A percentile compares a stretch with the other conserved stretches of the same genome.
Evolutionary conservation across 1,139 yeast genomes (phyloP).

Genomic region (Protomyces arabidopsidicola): DNA sequence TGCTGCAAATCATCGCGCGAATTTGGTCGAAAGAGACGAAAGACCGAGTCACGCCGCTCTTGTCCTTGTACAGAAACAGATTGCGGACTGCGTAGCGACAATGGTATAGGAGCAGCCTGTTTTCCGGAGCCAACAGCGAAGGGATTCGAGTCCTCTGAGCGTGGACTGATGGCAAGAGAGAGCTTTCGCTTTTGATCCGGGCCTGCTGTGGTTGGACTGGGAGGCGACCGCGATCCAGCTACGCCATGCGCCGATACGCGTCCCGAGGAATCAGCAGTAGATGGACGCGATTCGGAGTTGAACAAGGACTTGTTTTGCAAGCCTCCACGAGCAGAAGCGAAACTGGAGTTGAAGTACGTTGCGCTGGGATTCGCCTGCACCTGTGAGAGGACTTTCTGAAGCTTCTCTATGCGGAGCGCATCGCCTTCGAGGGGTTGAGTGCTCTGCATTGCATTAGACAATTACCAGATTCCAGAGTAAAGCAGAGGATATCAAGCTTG

Average conservation of each 20-base stretch:
- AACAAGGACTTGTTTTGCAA: not conserved
- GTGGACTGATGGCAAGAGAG: not conserved
- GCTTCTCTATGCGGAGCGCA: slow-evolving; percentile 22
- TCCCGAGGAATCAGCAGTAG: not conserved
- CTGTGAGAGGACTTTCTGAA: slow-evolving; percentile 9
- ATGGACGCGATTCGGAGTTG: not conserved
- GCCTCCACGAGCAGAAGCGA: not conserved
- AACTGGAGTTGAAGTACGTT: not conserved
- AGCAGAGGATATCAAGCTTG: too few relatives aligned
- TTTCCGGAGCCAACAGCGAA: not conserved
- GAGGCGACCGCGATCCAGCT: not conserved
- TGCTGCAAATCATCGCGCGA: not conserved
- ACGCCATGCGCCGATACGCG: not conserved
- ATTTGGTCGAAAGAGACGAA: not conserved
- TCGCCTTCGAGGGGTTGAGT: slow-evolving; percentile 17
- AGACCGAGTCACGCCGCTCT: not conserved
- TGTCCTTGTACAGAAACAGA: not conserved
- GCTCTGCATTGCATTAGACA: not conserved
- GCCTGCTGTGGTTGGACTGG: not conserved
- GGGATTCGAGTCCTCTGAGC: not conserved
- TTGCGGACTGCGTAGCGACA: not conserved
- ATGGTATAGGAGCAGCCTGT: not conserved
- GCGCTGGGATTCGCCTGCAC: slow-evolving; percentile 14
- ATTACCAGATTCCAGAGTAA: not conserved
- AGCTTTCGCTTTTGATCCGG: not conserved